phyloP scores from a whole-genome alignment of 441 rosid species.

The Pelargonium citronellum region DNA sequence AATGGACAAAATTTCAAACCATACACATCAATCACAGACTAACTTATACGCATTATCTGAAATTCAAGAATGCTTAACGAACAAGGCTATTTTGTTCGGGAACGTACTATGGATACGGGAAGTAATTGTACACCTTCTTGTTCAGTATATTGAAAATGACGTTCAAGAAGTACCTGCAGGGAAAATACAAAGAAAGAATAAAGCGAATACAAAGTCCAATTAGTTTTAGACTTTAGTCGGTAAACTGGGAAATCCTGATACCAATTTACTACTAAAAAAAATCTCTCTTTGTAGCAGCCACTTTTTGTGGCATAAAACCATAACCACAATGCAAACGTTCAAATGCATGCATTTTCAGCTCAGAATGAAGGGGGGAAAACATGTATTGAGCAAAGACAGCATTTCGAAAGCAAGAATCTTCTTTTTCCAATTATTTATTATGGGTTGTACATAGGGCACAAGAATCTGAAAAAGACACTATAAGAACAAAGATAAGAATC shows the following conservation, averaged over 20 bases:
- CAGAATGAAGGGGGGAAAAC: background rate
- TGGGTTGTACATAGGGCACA: background rate
- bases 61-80: background rate
- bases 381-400: background rate
- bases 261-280: no score
- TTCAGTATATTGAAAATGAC: background rate
- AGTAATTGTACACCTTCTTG: slow-evolving; percentile 1
- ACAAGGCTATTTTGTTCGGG: background rate
- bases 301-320: background rate
- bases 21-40: background rate
- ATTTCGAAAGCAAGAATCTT: background rate
- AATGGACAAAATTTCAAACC: background rate
- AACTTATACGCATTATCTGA: background rate
- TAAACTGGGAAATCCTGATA: no score
- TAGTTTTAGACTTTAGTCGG: no score
- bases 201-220: background rate
- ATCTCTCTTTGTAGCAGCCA: background rate
- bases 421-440: background rate
- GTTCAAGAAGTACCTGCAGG: background rate
- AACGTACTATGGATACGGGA: slow-evolving; percentile 1
- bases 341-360: background rate
- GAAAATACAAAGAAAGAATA: no score
- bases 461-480: background rate
- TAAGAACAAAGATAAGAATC: background rate
- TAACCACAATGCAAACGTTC: background rate